Evolutionary conservation across 108 stramenopile species (phyloP).

Genomic region (Pseudonitzschia delicatissima): DNA sequence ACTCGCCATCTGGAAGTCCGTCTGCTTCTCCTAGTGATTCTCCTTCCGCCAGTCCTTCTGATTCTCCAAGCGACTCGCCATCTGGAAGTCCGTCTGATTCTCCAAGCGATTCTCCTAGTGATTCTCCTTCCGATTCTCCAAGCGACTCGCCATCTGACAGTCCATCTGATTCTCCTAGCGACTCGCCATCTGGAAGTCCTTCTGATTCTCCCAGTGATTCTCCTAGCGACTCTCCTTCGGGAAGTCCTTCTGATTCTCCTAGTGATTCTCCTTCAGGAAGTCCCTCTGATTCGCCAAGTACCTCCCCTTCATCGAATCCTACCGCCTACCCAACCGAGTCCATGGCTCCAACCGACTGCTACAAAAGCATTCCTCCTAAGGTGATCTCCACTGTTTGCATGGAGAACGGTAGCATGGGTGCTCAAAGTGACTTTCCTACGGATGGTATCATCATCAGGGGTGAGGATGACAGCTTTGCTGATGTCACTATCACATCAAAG

Average conservation of each 20-base stretch:
- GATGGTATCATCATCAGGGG: neutral
- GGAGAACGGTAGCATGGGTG: neutral
- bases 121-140: slow-evolving; percentile 12
- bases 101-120: neutral
- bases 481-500: neutral
- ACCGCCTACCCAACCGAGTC: neutral
- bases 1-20: neutral
- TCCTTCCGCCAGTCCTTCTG: slow-evolving; percentile 1
- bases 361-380: neutral
- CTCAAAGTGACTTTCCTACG: neutral
- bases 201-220: neutral
- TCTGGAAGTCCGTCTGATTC: neutral
- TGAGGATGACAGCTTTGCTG: neutral
- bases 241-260: neutral
- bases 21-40: slow-evolving; percentile 2
- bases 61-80: neutral
- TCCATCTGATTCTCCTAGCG: neutral
- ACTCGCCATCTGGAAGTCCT: neutral
- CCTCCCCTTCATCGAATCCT: neutral
- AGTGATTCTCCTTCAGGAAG: neutral
- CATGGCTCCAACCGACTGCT: slow-evolving; percentile 9
- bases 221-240: slow-evolving; percentile 1
- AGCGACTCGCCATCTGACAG: neutral
- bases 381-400: neutral
- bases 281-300: neutral